A percentile compares a stretch with the other conserved stretches of the same genome.
Conservation (phyloP, 345 rosid genomes). For the Rhodamnia rubescens region DNA sequence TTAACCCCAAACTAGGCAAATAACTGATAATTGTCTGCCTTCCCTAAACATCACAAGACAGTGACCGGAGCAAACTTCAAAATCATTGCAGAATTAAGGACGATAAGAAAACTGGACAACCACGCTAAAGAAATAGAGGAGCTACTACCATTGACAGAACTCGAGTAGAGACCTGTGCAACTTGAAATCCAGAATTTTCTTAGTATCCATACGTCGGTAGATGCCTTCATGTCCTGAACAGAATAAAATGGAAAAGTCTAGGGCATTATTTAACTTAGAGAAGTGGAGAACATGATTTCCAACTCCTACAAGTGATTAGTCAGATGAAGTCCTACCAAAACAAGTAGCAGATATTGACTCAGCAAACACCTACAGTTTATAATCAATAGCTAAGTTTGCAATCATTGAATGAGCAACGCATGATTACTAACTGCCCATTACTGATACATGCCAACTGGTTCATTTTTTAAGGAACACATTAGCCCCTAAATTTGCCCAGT, state of each 20-base stretch:
- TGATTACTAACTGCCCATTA: not conserved
- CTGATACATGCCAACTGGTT: not conserved
- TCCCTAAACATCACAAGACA: not conserved
- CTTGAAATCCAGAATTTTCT: not conserved
- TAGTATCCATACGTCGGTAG: not conserved
- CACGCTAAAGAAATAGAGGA: not conserved
- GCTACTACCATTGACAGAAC: not conserved
- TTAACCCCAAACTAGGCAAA: conserved; percentile 13
- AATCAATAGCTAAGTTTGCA: not conserved
- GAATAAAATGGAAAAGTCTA: not conserved
- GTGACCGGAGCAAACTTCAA: not conserved
- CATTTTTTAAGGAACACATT: not conserved
- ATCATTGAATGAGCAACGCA: not conserved
- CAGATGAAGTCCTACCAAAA: not conserved
- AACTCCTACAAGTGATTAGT: not conserved
- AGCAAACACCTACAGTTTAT: not conserved
- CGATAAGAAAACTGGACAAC: not conserved
- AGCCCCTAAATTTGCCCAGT: not conserved
- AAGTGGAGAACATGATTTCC: not conserved
- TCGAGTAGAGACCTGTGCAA: not conserved
- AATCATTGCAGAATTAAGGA: not conserved
- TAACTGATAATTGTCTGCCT: not conserved
- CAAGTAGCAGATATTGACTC: not conserved
- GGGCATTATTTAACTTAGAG: not conserved
- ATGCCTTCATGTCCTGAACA: not conserved